Conservation (phyloP, 2,329 filamentous ascomycete species). For the Xylaria sp. region DNA sequence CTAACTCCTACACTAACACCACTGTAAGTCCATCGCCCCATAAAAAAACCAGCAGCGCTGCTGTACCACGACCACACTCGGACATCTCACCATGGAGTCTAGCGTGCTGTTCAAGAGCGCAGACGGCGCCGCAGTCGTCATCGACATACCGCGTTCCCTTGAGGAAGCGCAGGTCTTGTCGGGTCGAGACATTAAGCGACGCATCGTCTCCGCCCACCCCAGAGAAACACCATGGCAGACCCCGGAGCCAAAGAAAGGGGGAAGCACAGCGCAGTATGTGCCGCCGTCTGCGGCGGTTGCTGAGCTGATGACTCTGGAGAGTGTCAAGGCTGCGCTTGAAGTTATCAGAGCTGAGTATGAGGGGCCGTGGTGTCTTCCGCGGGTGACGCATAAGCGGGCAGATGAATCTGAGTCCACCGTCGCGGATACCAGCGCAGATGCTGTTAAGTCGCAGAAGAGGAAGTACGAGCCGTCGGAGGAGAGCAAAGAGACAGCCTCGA, state of each 20-base stretch:
- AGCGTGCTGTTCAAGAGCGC: slow-evolving; percentile 66
- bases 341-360: slow-evolving; percentile 48
- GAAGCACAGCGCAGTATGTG: slow-evolving; percentile 47
- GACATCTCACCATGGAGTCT: slow-evolving; percentile 38
- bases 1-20: background rate
- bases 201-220: slow-evolving; percentile 60
- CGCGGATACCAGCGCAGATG: slow-evolving; percentile 2
- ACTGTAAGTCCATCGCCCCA: background rate
- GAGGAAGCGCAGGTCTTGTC: slow-evolving; percentile 70
- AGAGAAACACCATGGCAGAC: slow-evolving; percentile 60
- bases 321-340: slow-evolving; percentile 58
- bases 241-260: slow-evolving; percentile 63
- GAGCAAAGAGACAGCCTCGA: slow-evolving; percentile 11
- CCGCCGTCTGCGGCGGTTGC: slow-evolving; percentile 62
- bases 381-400: slow-evolving; percentile 43
- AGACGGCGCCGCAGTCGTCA: slow-evolving; percentile 62
- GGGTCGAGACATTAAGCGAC: slow-evolving; percentile 51
- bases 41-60: background rate
- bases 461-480: slow-evolving; percentile 25
- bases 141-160: slow-evolving; percentile 78
- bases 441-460: slow-evolving; percentile 35
- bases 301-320: slow-evolving; percentile 64
- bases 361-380: slow-evolving; percentile 62
- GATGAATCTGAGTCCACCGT: background rate
- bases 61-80: background rate